A percentile compares a stretch with the other conserved stretches of the same genome.
Conservation (phyloP, 2,329 filamentous ascomycete species). For the Trichoderma sp. region DNA sequence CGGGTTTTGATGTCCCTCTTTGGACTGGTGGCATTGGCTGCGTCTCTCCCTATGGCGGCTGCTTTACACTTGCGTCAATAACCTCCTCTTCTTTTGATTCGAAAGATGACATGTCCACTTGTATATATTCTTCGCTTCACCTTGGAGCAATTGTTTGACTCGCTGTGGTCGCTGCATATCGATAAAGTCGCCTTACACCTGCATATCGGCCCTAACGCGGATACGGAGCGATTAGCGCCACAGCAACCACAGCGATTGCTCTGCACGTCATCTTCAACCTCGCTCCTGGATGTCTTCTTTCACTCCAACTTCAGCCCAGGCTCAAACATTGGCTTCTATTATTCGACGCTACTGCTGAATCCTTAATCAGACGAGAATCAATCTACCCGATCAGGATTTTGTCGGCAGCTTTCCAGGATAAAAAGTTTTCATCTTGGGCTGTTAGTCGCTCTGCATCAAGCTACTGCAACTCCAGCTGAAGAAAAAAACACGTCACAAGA, state of each 20-base stretch:
- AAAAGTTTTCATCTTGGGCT: not conserved
- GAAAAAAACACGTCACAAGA: not conserved
- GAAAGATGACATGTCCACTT: not conserved
- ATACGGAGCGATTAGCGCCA: constrained; percentile 14
- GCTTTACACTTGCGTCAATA: not conserved
- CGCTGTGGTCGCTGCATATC: not conserved
- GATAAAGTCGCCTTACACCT: not conserved
- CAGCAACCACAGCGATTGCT: constrained; percentile 3
- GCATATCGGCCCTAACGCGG: not conserved
- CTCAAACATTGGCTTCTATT: not conserved
- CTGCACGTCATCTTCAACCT: not conserved
- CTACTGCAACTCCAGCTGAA: not conserved
- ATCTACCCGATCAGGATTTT: not conserved
- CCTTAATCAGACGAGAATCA: not conserved
- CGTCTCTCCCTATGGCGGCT: not conserved
- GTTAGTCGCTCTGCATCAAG: not conserved
- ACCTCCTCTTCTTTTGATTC: not conserved
- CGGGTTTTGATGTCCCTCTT: not conserved
- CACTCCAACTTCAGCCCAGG: not conserved
- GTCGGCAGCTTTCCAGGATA: not conserved
- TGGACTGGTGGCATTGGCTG: not conserved
- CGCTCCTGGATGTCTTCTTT: not conserved
- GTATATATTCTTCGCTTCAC: not conserved
- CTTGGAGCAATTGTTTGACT: not conserved
- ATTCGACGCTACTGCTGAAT: not conserved